phyloP scores from a whole-genome alignment of 768 basidiomycete genomes.

The Tylopilus plumbeoviolaceoides region DNA sequence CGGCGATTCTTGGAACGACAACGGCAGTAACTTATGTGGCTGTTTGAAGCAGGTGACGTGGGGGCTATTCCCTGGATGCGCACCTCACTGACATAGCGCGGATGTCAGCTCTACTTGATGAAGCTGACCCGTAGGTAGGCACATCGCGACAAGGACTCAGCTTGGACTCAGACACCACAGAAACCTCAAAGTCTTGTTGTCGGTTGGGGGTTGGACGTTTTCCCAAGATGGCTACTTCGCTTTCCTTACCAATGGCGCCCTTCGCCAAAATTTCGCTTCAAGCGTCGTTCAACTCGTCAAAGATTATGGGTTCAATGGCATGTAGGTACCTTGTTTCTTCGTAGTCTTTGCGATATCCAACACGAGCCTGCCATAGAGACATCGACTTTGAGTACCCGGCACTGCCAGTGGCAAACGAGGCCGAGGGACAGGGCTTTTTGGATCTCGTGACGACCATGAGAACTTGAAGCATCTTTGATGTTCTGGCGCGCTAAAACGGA shows the following conservation, averaged over 20 bases:
- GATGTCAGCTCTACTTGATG: conserved; percentile 41
- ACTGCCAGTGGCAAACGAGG: conserved; percentile 40
- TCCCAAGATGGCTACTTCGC: conserved; percentile 65
- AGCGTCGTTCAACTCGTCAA: conserved; percentile 61
- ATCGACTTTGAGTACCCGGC: conserved; percentile 85
- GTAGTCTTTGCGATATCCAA: not conserved
- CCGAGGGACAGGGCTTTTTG: conserved; percentile 64
- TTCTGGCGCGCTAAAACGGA: conserved; percentile 54
- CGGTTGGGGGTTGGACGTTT: conserved; percentile 66
- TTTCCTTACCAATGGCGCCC: conserved; percentile 50
- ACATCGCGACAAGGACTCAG: not conserved
- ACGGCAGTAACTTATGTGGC: conserved; percentile 77
- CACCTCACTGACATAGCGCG: not conserved
- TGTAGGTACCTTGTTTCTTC: conserved; percentile 37
- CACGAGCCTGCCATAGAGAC: conserved; percentile 39
- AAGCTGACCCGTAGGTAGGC: conserved; percentile 51
- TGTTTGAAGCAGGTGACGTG: conserved; percentile 67
- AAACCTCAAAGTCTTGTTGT: conserved; percentile 49
- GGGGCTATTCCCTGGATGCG: not conserved
- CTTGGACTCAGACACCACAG: conserved; percentile 18
- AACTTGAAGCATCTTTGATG: conserved; percentile 58
- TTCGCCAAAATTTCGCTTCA: conserved; percentile 54
- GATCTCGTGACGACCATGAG: conserved; percentile 61
- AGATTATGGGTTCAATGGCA: conserved; percentile 79
- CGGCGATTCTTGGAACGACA: conserved; percentile 68